phyloP scores from a whole-genome alignment of 2,329 filamentous ascomycete genomes.

The Cladosporium sphaerospermum region DNA sequence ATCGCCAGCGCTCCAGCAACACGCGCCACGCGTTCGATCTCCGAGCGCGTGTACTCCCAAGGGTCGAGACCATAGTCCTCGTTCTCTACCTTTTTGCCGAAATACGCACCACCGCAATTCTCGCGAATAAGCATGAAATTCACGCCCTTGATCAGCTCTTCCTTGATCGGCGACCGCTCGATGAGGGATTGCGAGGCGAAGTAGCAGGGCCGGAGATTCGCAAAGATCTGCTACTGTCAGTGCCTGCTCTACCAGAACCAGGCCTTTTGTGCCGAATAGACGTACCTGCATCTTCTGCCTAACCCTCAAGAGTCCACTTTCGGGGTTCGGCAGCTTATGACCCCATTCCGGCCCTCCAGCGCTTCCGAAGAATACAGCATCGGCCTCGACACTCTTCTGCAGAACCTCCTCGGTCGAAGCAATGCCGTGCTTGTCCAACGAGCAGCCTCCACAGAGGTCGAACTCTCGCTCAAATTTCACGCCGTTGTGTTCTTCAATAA shows the following conservation, averaged over 20 bases:
- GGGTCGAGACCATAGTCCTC: constrained; percentile 42
- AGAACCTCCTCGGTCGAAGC: constrained; percentile 41
- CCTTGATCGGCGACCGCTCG: constrained; percentile 40
- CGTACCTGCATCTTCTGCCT: constrained; percentile 35
- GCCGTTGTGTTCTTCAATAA: constrained; percentile 29
- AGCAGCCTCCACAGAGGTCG: constrained; percentile 32
- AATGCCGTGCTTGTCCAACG: constrained; percentile 41
- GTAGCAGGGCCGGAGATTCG: constrained; percentile 46
- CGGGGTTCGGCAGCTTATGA: constrained; percentile 36
- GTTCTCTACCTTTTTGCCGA: constrained; percentile 43
- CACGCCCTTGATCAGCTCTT: constrained; percentile 39
- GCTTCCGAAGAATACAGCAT: constrained; percentile 45
- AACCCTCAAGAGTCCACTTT: constrained; percentile 40
- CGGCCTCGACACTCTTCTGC: constrained; percentile 34
- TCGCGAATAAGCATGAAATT: constrained; percentile 47
- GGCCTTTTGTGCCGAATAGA: background rate
- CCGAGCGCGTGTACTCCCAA: constrained; percentile 41
- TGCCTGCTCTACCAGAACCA: background rate
- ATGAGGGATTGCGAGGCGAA: constrained; percentile 37
- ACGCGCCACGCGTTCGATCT: constrained; percentile 44
- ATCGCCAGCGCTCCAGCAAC: constrained; percentile 42
- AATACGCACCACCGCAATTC: constrained; percentile 48
- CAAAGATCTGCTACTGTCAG: constrained; percentile 33
- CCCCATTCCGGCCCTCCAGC: constrained; percentile 47
- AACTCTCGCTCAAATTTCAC: constrained; percentile 28